A percentile compares a stretch with the other conserved stretches of the same genome.
These are phyloP conservation scores for Populus hybrid DNA, from an alignment of 441 rosid genomes.

Conservation along the genomic window DNA sequence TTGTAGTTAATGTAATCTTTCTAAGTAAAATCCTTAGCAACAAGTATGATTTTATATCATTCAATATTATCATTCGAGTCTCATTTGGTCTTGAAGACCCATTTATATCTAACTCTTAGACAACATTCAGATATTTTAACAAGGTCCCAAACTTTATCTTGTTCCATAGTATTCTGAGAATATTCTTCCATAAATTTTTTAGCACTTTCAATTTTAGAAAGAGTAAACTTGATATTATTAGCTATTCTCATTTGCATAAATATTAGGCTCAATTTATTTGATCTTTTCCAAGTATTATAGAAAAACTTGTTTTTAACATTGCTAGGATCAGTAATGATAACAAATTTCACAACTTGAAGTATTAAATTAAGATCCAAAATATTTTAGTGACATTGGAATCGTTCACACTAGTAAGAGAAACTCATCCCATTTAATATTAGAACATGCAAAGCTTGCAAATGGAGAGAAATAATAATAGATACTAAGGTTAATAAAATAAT, in stretches of 20 bases:
- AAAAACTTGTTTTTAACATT: not conserved
- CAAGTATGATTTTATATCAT: no score
- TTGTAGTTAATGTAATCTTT: no score
- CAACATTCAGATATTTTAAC: no score
- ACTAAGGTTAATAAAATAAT: not conserved
- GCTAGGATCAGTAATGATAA: not conserved
- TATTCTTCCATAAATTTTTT: constrained; percentile 19
- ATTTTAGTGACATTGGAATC: constrained; percentile 19
- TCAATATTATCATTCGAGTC: no score
- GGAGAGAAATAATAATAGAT: not conserved
- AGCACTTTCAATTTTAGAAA: constrained; percentile 10
- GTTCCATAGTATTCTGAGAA: not conserved
- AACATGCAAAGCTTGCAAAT: not conserved
- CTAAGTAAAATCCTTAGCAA: no score
- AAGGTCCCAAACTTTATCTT: no score
- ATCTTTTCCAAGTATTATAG: constrained; percentile 12
- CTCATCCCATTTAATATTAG: constrained; percentile 14
- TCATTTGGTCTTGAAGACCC: no score
- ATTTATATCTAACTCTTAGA: no score
- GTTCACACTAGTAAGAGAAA: constrained; percentile 11
- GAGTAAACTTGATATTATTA: not conserved
- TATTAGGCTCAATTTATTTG: constrained; percentile 8
- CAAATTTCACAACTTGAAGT: constrained; percentile 1
- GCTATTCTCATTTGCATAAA: not conserved
- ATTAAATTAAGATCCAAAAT: constrained; percentile 18